Evolutionary conservation across 2,329 filamentous ascomycete species (phyloP), one percentile per base, ranked within the genome.

Genomic region (Phialocephala subalpina): DNA sequence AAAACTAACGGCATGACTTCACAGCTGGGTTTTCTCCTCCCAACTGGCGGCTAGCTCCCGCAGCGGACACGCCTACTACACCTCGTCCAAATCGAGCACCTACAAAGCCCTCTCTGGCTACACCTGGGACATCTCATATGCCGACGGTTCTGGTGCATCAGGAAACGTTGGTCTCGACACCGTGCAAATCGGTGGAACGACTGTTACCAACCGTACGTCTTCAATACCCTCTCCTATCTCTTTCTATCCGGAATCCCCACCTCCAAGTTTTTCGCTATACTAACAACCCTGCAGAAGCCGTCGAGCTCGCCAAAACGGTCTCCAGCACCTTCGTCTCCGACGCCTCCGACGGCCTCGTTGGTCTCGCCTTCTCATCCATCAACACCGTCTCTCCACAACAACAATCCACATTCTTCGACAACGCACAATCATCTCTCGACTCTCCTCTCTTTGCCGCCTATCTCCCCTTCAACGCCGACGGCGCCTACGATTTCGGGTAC

Each of bases 321-420:
- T 77, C 75, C 3, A 67, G 69, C 7, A 14, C 58, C 5, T 79
- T 80, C 62, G 67, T 77, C 35, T 66, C 62, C 6, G 76, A 78
- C 58, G 35, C 66, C 38, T 38, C 70, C 20, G 87, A 90, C 72
- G 89, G 89, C 35, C 82, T 91, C n/a, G 80, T 91, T 33, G 89
- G 89, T 29, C 81, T 91, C 53, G 86, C 83, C 1, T 77, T 77
- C 67, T 72, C 63, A 67, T 73, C 40, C 49, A 73, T 77, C 63
- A 77, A 77, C 60, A 77, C 75, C 45, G 75, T 77, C 40, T 25
- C 47, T 1, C 75, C 75, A 20, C 20, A 4, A 14, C 62, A 67
- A 58, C 73, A 75, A 65, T 58, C 60, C 8, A 77, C 75, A 25
- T 77, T 76, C 69, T 74, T 77, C 66, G 75, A 75, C 58, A 77